Evolutionary conservation across 1,139 yeast genomes (phyloP).

Genomic region (Blastobotrys persicus): DNA sequence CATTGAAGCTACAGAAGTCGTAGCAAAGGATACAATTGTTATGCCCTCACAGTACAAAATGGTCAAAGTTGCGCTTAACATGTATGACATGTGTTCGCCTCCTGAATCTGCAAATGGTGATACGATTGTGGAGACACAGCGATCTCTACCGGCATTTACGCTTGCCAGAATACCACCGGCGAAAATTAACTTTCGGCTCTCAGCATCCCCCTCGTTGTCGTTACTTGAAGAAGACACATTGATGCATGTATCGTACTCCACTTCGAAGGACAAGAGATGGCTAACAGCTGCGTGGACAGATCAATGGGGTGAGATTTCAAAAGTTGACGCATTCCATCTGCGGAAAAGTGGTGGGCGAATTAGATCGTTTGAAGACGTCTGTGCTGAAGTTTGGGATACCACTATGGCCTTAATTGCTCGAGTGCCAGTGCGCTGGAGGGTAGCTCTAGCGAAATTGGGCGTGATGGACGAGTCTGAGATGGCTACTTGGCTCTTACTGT

Average conservation of each 20-base stretch:
- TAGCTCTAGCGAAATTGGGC: constrained; percentile 39
- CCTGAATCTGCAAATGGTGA: neutral
- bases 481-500: constrained; percentile 32
- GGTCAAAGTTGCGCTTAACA: constrained; percentile 52
- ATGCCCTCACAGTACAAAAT: constrained; percentile 50
- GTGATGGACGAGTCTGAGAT: constrained; percentile 37
- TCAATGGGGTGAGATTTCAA: constrained; percentile 65
- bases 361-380: constrained; percentile 49
- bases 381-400: constrained; percentile 57
- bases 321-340: constrained; percentile 54
- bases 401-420: constrained; percentile 42
- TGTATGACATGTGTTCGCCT: constrained; percentile 53
- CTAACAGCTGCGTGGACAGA: constrained; percentile 88
- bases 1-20: constrained; percentile 54
- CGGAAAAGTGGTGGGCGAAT: constrained; percentile 21
- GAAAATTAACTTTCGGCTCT: constrained; percentile 51
- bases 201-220: constrained; percentile 40
- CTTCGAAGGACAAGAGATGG: constrained; percentile 82
- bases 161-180: constrained; percentile 39
- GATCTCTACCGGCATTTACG: constrained; percentile 34
- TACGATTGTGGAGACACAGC: constrained; percentile 8
- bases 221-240: constrained; percentile 65
- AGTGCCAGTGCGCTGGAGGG: constrained; percentile 36
- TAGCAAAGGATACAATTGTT: constrained; percentile 45
- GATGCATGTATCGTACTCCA: constrained; percentile 79